A percentile compares a stretch with the other conserved stretches of the same genome.
These are phyloP conservation scores for Coemansia sp. DNA, from an alignment of 192 early-diverging fungal genomes.

Conservation along the genomic window DNA sequence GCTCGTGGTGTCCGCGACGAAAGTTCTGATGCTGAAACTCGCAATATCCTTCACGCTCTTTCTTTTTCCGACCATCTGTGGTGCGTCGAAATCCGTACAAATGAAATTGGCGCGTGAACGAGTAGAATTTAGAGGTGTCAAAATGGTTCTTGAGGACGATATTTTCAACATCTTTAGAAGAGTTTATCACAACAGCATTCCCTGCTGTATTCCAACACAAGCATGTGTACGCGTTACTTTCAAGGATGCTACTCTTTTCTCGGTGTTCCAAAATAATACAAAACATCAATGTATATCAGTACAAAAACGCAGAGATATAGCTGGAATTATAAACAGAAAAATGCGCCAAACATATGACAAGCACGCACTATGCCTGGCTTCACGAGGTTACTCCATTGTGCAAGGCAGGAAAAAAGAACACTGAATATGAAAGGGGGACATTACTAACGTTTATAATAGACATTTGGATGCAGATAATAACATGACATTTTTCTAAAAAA, in stretches of 20 bases:
- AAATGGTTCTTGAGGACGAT: constrained; percentile 26
- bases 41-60: constrained; percentile 9
- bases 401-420: background rate
- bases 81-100: constrained; percentile 42
- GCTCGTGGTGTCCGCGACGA: constrained; percentile 12
- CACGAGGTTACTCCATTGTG: background rate
- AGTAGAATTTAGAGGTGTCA: constrained; percentile 24
- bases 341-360: background rate
- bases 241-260: constrained; percentile 21
- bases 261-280: background rate
- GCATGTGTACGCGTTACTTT: background rate
- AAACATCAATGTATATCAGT: background rate
- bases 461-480: background rate
- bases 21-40: constrained; percentile 21
- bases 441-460: background rate
- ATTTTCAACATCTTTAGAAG: background rate
- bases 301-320: background rate
- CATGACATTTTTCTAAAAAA: too few relatives aligned
- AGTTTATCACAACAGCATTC: constrained; percentile 15
- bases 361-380: background rate
- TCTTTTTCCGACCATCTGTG: constrained; percentile 46
- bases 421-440: background rate
- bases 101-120: constrained; percentile 50
- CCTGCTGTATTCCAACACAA: constrained; percentile 36
- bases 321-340: background rate